Percentiles rank a stretch among this genome's conserved stretches.
These are phyloP conservation scores for Hericium erinaceus DNA, from an alignment of 768 basidiomycete species.

Conservation along the genomic window DNA sequence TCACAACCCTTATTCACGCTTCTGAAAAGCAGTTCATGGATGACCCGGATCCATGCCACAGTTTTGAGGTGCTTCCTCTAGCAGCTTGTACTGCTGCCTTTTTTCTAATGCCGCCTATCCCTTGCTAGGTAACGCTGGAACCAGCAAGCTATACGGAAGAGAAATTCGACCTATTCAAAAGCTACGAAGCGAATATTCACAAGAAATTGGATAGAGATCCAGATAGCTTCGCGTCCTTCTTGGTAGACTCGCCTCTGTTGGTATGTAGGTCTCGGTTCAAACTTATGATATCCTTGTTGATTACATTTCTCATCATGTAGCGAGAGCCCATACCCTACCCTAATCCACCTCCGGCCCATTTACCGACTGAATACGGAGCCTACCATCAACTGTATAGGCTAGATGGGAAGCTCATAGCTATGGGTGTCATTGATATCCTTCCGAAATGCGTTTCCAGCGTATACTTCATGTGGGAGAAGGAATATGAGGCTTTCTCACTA, in stretches of 20 bases:
- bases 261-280: slow-evolving; percentile 30
- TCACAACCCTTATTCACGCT: not conserved
- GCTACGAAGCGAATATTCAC: slow-evolving; percentile 77
- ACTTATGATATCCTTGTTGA: not conserved
- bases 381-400: slow-evolving; percentile 86
- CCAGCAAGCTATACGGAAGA: slow-evolving; percentile 68
- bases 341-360: slow-evolving; percentile 35
- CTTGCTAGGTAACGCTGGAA: slow-evolving; percentile 58
- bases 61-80: slow-evolving; percentile 43
- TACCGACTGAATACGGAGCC: slow-evolving; percentile 81
- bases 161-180: slow-evolving; percentile 68
- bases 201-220: slow-evolving; percentile 46
- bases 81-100: not conserved
- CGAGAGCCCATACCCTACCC: slow-evolving; percentile 51
- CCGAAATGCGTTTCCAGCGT: slow-evolving; percentile 77
- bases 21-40: not conserved
- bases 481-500: slow-evolving; percentile 59
- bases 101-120: not conserved
- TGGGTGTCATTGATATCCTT: slow-evolving; percentile 86
- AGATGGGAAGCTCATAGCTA: slow-evolving; percentile 73
- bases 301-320: slow-evolving; percentile 25
- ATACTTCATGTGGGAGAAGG: slow-evolving; percentile 84
- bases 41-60: slow-evolving; percentile 29
- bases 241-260: slow-evolving; percentile 68
- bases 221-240: slow-evolving; percentile 56